Percentiles rank a stretch among this genome's conserved stretches.
phyloP scores from a whole-genome alignment of 208 protist species.

The Leishmania gerbilli region DNA sequence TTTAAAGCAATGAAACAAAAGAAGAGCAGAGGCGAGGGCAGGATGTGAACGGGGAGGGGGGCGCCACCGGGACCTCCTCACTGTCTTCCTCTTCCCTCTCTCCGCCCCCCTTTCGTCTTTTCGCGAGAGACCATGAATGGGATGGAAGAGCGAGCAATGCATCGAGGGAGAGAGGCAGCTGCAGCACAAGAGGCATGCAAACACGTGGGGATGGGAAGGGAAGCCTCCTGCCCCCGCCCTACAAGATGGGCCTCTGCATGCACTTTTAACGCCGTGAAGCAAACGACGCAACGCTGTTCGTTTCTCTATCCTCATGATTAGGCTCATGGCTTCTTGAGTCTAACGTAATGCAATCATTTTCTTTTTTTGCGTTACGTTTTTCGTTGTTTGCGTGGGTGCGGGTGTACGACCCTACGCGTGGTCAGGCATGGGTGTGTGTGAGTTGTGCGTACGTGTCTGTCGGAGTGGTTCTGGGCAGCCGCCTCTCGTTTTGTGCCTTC shows the following conservation, averaged over 20 bases:
- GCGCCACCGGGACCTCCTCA: not conserved
- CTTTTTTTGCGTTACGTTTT: not conserved
- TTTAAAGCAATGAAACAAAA: conserved; percentile 11
- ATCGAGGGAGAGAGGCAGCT: not conserved
- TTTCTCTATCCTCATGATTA: not conserved
- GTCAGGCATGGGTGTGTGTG: not conserved
- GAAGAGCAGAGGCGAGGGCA: not conserved
- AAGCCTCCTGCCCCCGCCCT: not conserved
- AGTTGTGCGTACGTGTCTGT: not conserved
- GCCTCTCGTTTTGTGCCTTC: not conserved
- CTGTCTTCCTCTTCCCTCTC: not conserved
- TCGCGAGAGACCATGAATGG: not conserved
- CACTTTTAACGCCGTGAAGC: not conserved
- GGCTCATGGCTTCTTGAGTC: not conserved
- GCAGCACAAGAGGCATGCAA: not conserved
- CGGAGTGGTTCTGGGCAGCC: not conserved
- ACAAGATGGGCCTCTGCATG: not conserved
- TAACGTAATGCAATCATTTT: not conserved
- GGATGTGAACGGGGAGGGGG: not conserved
- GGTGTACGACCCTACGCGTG: not conserved
- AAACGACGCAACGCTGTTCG: not conserved
- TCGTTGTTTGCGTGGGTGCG: not conserved
- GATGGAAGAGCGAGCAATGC: not conserved
- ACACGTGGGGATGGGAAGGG: not conserved
- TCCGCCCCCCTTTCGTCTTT: not conserved